Evolutionary conservation across 2,329 filamentous ascomycete genomes (phyloP), one percentile per base, ranked within the genome.

Genomic region (Juglanconis sp.): DNA sequence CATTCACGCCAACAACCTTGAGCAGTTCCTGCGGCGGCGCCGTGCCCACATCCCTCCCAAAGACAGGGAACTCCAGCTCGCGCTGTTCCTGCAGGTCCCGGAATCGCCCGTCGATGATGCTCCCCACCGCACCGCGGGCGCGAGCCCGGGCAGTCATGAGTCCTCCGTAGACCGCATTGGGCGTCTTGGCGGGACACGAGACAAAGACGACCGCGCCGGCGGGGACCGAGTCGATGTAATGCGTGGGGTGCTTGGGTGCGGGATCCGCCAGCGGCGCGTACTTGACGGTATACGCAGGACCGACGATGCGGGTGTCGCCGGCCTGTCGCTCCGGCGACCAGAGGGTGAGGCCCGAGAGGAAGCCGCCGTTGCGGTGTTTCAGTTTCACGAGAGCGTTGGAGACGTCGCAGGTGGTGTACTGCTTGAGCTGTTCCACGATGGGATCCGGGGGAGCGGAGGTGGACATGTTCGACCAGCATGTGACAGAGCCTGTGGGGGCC

Each of bases 71-170:
- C 0, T 69, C 68, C 24, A 82, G 67, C 30, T 75, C 78, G 6
- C 81, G 76, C 66, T 84, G 81, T 69, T 84, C 81, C 63, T 81
- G 74, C 32, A 84, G 68, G 65, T 84, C 81, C 9, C 81, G 76
- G 57, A 83, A 73, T 4, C 79, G 73, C 3, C 81, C 81, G 66
- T 84, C 81, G 36, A 84, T 77, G 11, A 84, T 72, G 3, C 77
- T 77, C 1, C 81, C 81, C 1, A 71, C 77, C 1, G 79, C 80
- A 5, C 76, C 76, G 47, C 72, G 71, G 5, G 70, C 69, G 64
- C 74, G 72, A 3, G 81, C 81, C 24, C 80, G 73, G 3, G 75
- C 75, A 31, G 77, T 77, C 81, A 83, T 84, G 31, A 84, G 70
- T 1, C 81, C 81, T 36, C 81, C 82, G 64, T 82, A 85, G 48